A percentile compares a stretch with the other conserved stretches of the same genome.
Conservation (phyloP, 441 rosid genomes). For the Pelargonium myrrhifolium region DNA sequence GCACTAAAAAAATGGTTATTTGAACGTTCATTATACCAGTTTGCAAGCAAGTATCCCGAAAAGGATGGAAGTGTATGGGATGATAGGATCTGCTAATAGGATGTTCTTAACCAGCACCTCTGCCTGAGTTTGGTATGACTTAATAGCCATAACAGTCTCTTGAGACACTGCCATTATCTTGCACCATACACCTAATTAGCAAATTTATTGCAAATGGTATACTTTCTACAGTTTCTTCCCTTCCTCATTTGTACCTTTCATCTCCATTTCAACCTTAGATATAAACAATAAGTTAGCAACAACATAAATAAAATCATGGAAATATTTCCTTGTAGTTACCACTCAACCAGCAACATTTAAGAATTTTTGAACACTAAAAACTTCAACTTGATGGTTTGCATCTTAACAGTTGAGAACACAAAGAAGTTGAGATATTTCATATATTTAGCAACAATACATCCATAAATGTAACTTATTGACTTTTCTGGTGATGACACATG, state of each 20-base stretch:
- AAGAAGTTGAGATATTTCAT: background rate
- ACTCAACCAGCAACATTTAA: background rate
- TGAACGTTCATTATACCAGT: slow-evolving; percentile 31
- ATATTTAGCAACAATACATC: background rate
- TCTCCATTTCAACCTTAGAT: slow-evolving; percentile 8
- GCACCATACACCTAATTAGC: slow-evolving; percentile 11
- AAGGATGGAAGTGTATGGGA: slow-evolving; percentile 55
- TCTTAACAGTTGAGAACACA: background rate
- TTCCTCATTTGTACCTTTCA: slow-evolving; percentile 17
- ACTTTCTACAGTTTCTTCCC: slow-evolving; percentile 19
- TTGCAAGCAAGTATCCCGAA: slow-evolving; percentile 53
- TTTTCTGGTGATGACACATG: background rate
- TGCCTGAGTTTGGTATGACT: slow-evolving; percentile 40
- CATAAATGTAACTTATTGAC: background rate
- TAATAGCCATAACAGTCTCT: slow-evolving; percentile 40
- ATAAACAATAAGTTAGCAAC: slow-evolving; percentile 11
- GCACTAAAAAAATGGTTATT: background rate
- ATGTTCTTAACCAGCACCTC: slow-evolving; percentile 39
- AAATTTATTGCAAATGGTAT: slow-evolving; percentile 13
- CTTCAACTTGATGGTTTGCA: background rate
- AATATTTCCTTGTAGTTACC: background rate
- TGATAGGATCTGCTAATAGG: slow-evolving; percentile 39
- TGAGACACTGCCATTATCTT: slow-evolving; percentile 35
- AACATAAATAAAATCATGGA: background rate
- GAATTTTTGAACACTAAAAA: background rate